phyloP scores from a whole-genome alignment of 2,329 filamentous ascomycete species.

The Esteya vermicola region DNA sequence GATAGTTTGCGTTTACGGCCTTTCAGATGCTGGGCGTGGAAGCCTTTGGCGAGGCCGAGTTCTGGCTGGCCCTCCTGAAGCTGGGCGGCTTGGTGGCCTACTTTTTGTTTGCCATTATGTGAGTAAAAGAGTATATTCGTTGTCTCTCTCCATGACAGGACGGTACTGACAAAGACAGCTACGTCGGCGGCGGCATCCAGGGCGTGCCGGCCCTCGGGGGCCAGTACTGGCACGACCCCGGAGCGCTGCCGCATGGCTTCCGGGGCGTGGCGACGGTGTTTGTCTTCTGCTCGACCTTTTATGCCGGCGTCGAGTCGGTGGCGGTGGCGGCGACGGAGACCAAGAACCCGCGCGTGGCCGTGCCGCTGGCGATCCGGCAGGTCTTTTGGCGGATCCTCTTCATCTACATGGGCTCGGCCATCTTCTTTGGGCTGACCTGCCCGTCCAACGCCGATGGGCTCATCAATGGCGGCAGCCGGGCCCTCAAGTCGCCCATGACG shows the following conservation, averaged over 20 bases:
- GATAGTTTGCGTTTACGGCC: conserved; percentile 39
- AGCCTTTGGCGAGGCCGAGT: conserved; percentile 66
- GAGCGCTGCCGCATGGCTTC: conserved; percentile 56
- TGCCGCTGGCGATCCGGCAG: conserved; percentile 44
- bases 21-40: conserved; percentile 61
- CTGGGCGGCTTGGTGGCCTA: conserved; percentile 55
- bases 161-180: conserved; percentile 17
- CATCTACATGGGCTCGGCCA: conserved; percentile 53
- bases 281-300: conserved; percentile 56
- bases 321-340: conserved; percentile 51
- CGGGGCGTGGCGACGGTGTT: conserved; percentile 51
- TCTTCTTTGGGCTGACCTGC: conserved; percentile 64
- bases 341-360: conserved; percentile 39
- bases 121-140: neutral
- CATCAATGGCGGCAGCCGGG: conserved; percentile 44
- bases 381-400: conserved; percentile 49
- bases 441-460: conserved; percentile 53
- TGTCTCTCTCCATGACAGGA: neutral
- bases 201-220: conserved; percentile 52
- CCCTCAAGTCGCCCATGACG: conserved; percentile 59
- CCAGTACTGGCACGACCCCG: conserved; percentile 57
- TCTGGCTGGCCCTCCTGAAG: conserved; percentile 65
- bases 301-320: conserved; percentile 51
- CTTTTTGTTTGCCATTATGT: conserved; percentile 57
- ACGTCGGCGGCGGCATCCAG: conserved; percentile 51